These are phyloP conservation scores for Colletotrichum shisoi DNA, from an alignment of 2,329 filamentous ascomycete species.

Conservation along the genomic window DNA sequence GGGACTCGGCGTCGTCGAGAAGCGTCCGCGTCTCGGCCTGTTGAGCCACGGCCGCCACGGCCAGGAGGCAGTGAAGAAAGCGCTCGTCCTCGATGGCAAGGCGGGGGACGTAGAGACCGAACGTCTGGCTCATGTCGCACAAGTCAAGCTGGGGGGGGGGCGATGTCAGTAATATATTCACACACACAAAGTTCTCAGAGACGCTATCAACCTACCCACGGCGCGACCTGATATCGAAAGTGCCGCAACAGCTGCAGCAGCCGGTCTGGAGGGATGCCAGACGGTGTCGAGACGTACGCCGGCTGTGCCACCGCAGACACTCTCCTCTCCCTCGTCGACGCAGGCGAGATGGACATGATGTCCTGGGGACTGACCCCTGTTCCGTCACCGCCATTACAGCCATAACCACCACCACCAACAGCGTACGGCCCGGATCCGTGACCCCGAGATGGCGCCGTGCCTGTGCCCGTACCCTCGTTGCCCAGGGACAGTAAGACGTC, in stretches of 20 bases:
- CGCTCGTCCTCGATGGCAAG: slow-evolving; percentile 43
- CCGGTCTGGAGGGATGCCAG: slow-evolving; percentile 28
- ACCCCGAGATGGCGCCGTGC: slow-evolving; percentile 3
- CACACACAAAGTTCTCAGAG: too few relatives aligned
- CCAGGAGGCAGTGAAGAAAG: slow-evolving; percentile 45
- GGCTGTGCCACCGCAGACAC: neutral
- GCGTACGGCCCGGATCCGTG: neutral
- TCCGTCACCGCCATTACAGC: neutral
- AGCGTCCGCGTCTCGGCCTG: slow-evolving; percentile 13
- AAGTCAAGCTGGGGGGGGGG: slow-evolving; percentile 51
- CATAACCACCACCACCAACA: neutral
- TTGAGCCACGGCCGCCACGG: slow-evolving; percentile 29
- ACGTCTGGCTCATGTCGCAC: slow-evolving; percentile 52
- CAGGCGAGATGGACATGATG: slow-evolving; percentile 24
- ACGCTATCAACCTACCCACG: slow-evolving; percentile 51
- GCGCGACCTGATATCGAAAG: slow-evolving; percentile 56
- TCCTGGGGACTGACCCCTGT: slow-evolving; percentile 21
- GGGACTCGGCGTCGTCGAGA: slow-evolving; percentile 12
- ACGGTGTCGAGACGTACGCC: neutral
- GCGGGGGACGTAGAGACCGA: slow-evolving; percentile 50
- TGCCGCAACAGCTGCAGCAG: slow-evolving; percentile 50
- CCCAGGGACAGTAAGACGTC: slow-evolving; percentile 49
- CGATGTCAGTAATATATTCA: neutral
- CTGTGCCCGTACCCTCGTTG: slow-evolving; percentile 36
- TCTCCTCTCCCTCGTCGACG: neutral